These are phyloP conservation scores for Cicer judaicum DNA, from an alignment of 306 rosid genomes.

Conservation along the genomic window DNA sequence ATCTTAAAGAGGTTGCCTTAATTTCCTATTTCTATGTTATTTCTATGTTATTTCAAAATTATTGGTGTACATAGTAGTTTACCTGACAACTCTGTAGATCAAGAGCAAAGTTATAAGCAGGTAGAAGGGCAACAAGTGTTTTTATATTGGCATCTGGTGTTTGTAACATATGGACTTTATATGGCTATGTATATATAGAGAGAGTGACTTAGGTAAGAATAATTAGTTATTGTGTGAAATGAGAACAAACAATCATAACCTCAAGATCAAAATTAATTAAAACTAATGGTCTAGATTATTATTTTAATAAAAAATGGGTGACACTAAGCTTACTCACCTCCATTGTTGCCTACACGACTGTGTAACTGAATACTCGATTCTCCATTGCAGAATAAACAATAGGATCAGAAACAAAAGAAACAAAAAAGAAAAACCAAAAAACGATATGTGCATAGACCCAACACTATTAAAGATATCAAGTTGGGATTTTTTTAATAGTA, in stretches of 20 bases:
- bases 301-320: not conserved
- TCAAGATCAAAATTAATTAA: not conserved
- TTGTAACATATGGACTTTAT: not conserved
- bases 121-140: slow-evolving; percentile 27
- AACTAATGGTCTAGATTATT: not conserved
- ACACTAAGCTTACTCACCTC: not conserved
- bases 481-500: not conserved
- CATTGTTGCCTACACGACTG: not conserved
- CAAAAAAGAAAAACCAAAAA: not conserved
- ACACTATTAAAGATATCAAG: not conserved
- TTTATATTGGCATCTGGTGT: slow-evolving; percentile 21
- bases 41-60: slow-evolving; percentile 36
- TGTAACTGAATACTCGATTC: not conserved
- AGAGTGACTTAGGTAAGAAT: not conserved
- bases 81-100: not conserved
- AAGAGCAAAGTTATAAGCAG: not conserved
- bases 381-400: not conserved
- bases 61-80: slow-evolving; percentile 11
- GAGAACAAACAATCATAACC: not conserved
- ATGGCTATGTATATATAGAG: not conserved
- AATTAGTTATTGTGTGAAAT: slow-evolving; percentile 1
- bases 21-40: too few relatives aligned
- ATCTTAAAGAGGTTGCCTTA: slow-evolving; percentile 73
- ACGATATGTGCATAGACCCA: not conserved
- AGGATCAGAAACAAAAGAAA: too few relatives aligned